phyloP scores from a whole-genome alignment of 2,329 filamentous ascomycete species.

The Botrytis squamosa region DNA sequence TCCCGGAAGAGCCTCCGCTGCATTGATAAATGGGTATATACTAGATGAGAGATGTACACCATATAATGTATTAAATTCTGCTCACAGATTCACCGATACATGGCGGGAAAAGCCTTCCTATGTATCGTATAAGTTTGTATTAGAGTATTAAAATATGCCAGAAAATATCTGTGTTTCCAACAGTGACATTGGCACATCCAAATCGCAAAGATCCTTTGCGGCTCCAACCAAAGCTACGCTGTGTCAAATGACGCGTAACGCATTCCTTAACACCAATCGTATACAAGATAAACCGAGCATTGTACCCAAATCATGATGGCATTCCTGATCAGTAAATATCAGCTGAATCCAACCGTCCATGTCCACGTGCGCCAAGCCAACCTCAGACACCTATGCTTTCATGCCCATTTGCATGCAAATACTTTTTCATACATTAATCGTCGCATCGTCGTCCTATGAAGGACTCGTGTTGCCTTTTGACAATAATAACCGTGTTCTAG shows the following conservation, averaged over 20 bases:
- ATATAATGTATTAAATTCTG: background rate
- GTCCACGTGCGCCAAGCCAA: background rate
- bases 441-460: background rate
- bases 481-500: background rate
- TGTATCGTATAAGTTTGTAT: background rate
- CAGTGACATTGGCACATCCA: background rate
- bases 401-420: background rate
- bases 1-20: background rate
- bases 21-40: background rate
- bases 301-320: background rate
- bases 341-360: background rate
- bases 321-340: background rate
- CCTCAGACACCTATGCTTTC: slow-evolving; percentile 2
- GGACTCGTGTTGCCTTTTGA: too few relatives aligned
- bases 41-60: background rate
- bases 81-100: background rate
- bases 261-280: background rate
- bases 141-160: background rate
- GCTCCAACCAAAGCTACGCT: background rate
- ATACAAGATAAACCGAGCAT: background rate
- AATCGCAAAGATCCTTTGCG: background rate
- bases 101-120: background rate
- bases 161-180: background rate
- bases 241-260: background rate
- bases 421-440: background rate